Conservation (phyloP, 345 rosid genomes). For the Gossypium bickii region DNA sequence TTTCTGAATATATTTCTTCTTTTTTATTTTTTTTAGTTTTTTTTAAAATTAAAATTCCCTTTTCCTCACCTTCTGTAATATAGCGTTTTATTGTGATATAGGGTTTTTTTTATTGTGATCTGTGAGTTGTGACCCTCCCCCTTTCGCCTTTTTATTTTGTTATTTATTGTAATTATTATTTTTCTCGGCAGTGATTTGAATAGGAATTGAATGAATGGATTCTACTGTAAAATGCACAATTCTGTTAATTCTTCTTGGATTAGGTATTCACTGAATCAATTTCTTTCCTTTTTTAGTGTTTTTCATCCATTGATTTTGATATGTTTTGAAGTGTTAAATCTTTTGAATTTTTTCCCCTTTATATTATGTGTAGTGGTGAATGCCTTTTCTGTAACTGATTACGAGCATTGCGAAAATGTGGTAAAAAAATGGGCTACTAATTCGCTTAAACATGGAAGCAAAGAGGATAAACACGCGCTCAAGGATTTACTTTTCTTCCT, state of each 20-base stretch:
- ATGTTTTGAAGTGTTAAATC: neutral
- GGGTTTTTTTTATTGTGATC: neutral
- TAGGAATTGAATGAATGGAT: constrained; percentile 41
- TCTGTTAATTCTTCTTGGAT: constrained; percentile 39
- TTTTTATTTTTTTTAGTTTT: neutral
- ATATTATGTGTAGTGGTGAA: constrained; percentile 28
- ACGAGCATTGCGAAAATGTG: constrained; percentile 53
- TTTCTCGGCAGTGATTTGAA: constrained; percentile 30
- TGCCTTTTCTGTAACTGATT: constrained; percentile 41
- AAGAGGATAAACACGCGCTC: constrained; percentile 57
- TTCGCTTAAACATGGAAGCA: constrained; percentile 45
- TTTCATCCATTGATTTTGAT: neutral
- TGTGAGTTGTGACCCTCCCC: neutral
- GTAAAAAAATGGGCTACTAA: constrained; percentile 68
- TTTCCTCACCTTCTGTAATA: neutral
- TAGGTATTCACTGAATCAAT: constrained; percentile 30
- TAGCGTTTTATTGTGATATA: neutral
- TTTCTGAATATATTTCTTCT: neutral
- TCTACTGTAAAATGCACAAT: constrained; percentile 36
- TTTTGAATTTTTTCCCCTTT: constrained; percentile 1
- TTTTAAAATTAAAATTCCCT: neutral
- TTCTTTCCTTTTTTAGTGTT: neutral
- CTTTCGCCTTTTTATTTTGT: neutral
- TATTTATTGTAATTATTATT: neutral
- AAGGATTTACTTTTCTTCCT: constrained; percentile 82